A percentile compares a stretch with the other conserved stretches of the same genome.
Conservation (phyloP, 345 rosid species). For the Syzygium jambos region DNA sequence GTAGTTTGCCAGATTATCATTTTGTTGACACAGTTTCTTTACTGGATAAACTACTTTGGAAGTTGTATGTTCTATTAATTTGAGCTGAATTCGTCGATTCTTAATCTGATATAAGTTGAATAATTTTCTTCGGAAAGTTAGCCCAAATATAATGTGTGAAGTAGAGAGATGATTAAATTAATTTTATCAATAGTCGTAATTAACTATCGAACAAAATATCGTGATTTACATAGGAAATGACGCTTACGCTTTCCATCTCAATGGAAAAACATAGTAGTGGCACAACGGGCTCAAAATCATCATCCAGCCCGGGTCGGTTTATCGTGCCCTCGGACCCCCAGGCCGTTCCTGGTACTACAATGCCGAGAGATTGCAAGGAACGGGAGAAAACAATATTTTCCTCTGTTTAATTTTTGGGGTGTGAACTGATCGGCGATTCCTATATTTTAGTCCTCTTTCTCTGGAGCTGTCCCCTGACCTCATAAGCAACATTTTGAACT, state of each 20-base stretch:
- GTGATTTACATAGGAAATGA: neutral
- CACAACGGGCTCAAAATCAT: neutral
- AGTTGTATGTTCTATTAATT: neutral
- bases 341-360: neutral
- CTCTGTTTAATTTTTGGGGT: neutral
- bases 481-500: slow-evolving; percentile 13
- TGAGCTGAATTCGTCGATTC: neutral
- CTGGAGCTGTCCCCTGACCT: neutral
- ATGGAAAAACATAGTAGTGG: neutral
- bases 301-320: neutral
- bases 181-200: neutral
- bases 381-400: neutral
- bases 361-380: neutral
- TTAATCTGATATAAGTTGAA: neutral
- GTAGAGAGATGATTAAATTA: neutral
- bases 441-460: neutral
- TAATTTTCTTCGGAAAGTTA: neutral
- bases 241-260: neutral
- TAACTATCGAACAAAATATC: neutral
- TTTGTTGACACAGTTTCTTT: neutral
- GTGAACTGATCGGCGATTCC: neutral
- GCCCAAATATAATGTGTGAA: neutral
- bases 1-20: neutral
- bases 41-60: neutral
- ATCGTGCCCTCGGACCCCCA: neutral